These are phyloP conservation scores for Ogataea henricii DNA, from an alignment of 805 yeast species.

Conservation along the genomic window DNA sequence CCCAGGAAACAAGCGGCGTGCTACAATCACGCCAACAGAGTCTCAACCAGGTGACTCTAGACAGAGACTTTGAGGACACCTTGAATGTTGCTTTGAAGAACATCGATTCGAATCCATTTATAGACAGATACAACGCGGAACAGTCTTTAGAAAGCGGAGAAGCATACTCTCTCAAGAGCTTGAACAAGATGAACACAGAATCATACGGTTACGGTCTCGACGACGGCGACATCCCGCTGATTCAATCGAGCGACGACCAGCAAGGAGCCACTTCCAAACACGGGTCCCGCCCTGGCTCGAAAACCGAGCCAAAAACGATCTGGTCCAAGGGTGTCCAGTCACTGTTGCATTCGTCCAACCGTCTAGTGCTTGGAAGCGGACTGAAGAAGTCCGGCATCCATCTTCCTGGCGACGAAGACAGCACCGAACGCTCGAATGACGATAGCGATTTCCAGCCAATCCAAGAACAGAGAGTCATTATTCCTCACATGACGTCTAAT, in stretches of 20 bases:
- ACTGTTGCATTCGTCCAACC: slow-evolving; percentile 28
- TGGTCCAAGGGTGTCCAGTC: slow-evolving; percentile 36
- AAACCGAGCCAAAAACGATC: slow-evolving; percentile 27
- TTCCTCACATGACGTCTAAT: slow-evolving; percentile 38
- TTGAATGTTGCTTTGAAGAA: slow-evolving; percentile 66
- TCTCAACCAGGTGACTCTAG: slow-evolving; percentile 48
- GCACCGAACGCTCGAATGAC: slow-evolving; percentile 4
- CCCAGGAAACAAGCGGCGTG: slow-evolving; percentile 1
- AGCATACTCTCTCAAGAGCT: slow-evolving; percentile 30
- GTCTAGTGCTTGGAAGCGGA: slow-evolving; percentile 26
- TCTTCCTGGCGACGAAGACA: slow-evolving; percentile 28
- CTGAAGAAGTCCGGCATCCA: slow-evolving; percentile 28
- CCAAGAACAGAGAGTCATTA: slow-evolving; percentile 37
- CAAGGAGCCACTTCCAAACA: slow-evolving; percentile 4
- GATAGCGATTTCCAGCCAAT: slow-evolving; percentile 7
- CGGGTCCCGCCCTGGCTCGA: slow-evolving; percentile 21
- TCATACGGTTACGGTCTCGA: slow-evolving; percentile 23
- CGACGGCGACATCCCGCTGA: slow-evolving; percentile 30
- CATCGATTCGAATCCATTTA: slow-evolving; percentile 39
- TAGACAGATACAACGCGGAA: slow-evolving; percentile 28
- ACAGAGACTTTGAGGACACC: slow-evolving; percentile 62
- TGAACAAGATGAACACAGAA: slow-evolving; percentile 32
- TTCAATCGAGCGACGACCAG: slow-evolving; percentile 17
- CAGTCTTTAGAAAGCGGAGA: slow-evolving; percentile 35
- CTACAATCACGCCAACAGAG: slow-evolving; percentile 28